Evolutionary conservation across 164 flowering plant species (phyloP), one percentile per base, ranked within the genome.

Genomic region (Litsea cubeba): DNA sequence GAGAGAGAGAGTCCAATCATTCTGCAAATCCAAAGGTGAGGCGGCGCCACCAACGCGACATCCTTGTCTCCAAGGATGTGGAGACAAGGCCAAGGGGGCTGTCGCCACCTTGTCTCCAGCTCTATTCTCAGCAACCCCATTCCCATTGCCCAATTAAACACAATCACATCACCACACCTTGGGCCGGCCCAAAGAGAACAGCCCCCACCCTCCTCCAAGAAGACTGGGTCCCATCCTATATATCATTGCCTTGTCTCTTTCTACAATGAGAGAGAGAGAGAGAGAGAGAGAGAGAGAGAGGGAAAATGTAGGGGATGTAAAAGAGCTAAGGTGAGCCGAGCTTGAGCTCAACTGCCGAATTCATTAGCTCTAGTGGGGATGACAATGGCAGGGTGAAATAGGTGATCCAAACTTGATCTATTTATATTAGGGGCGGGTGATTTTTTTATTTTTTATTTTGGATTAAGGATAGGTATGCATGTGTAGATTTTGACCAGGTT

Each of bases 21-120:
- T 81, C 26, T 79, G 84, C 87, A 88, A 88, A 88, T 88, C 85
- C 91, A 88, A 86, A 73, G 87, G 28, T 11, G 62, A 78, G 85
- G 87, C 85, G 87, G 85, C 86, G 84, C 78, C 83, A 76, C 78
- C 85, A 83, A 84, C 88, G 83, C 81, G 78, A 78, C 46, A 72
- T 57, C 79, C 70, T 28, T 28, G 30, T 28, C 30, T 28, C 30
- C 30, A 28, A 28, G 30, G 30, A 28, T 28, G 30, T 28, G 4
- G 30, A 28, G 30, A 28, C 0, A 28, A 28, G 20, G 69, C 75
- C 88, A 72, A 84, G 5, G 32, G 32, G 32, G 32, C 32, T 72
- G 87, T 69, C 79, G 70, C 71, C 40, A 15, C 65, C 65, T 8
- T 32, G n/a, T 11, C 58, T 6, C 25, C 25, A 15, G 20, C 71